Base-by-base conservation (phyloP, 2,329 filamentous ascomycete species). In the Didymella segeticola region DNA sequence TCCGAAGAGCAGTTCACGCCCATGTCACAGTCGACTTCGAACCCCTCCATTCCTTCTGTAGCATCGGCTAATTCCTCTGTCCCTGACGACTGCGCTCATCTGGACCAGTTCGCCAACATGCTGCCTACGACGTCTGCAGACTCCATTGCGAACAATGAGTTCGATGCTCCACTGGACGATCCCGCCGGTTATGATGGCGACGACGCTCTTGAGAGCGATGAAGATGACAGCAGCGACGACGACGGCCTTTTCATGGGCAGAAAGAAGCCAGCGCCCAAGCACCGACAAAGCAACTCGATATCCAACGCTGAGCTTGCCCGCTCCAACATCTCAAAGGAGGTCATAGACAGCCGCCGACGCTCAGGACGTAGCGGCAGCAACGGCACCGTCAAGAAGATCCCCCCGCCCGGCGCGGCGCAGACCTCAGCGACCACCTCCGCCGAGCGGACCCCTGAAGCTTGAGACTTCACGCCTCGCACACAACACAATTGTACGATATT, bases 11-110 rank as follows among this genome's bases (percentile, higher is more conserved):
- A 77, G 36, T 77, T 82, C 45, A 76, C 75, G 11, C 78, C 77
- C 30, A 78, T 80, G 54, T 81, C 80, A 20, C 78, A 79, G 61
- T 80, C 78, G 5, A 77, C 78, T 8, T 81, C 79, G 9, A 79
- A 81, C 50, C 79, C 79, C 10, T 82, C 80, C 1, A 80, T 82
- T 20, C 80, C 80, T 2, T 82, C 80, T 8, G 75, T 79, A 14
- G 75, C 77, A n/a, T 81, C 79, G 1, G 77, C 78, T 30, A 74
- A 72, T 30, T 81, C 79, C 0, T 80, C 78, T 8, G 75, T 74
- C 15, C 71, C 72, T 31, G 72, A 75, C 29, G 72, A 74, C 7
- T 70, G 70, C 43, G 57, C 50, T 6, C 50, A 54, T 14, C 50
- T 63, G 27, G 60, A 67, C 17, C 46, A 59, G 5, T 50, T 64